A percentile compares a stretch with the other conserved stretches of the same genome.
Evolutionary conservation across 345 rosid genomes (phyloP).

Genomic region (Eutrema yunnanense): DNA sequence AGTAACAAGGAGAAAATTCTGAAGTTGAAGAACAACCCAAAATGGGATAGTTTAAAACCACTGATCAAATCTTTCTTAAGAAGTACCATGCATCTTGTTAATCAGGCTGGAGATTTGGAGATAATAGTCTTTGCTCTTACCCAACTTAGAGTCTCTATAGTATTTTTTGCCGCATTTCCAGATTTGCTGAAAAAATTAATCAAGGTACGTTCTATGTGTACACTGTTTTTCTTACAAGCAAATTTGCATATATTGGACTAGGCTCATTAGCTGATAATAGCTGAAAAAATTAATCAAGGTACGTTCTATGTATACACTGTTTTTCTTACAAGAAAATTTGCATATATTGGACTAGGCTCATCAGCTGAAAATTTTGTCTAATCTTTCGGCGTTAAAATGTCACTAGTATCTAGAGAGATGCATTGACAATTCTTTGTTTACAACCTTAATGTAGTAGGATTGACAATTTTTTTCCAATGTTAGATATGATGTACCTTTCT

Average conservation of each 20-base stretch:
- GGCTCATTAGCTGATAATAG: background rate
- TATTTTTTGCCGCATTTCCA: conserved; percentile 63
- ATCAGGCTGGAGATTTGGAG: conserved; percentile 59
- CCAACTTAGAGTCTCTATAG: conserved; percentile 50
- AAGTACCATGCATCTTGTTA: conserved; percentile 65
- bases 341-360: background rate
- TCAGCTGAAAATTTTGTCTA: background rate
- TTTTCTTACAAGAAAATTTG: background rate
- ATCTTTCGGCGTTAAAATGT: background rate
- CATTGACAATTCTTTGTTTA: background rate
- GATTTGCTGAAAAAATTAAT: conserved; percentile 50
- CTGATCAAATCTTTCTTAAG: conserved; percentile 65
- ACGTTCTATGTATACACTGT: conserved; percentile 1
- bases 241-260: background rate
- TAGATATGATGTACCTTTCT: background rate
- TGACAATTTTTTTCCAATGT: background rate
- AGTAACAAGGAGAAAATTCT: conserved; percentile 51
- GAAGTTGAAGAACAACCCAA: conserved; percentile 58
- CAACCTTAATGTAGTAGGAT: background rate
- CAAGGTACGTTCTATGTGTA: conserved; percentile 49
- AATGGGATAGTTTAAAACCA: conserved; percentile 69
- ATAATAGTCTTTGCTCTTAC: conserved; percentile 50
- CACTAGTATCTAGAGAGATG: background rate
- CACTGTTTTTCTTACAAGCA: background rate
- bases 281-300: conserved; percentile 59